These are phyloP conservation scores for Lichtheimia hyalospora DNA, from an alignment of 371 early-diverging fungal species.

Conservation along the genomic window DNA sequence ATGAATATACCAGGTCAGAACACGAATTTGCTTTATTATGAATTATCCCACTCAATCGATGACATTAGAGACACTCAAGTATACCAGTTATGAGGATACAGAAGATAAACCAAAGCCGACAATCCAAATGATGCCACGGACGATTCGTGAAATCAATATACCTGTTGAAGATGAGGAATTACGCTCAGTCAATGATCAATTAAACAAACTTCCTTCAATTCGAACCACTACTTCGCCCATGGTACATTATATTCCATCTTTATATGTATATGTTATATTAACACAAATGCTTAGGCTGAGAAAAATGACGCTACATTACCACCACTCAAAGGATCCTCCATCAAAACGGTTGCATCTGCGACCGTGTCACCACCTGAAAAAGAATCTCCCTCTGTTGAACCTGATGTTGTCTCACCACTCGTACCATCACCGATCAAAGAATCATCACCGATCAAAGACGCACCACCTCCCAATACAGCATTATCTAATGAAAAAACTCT, in stretches of 20 bases:
- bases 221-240: neutral
- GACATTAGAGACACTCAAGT: slow-evolving; percentile 3
- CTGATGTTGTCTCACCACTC: neutral
- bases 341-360: too few relatives aligned
- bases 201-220: slow-evolving; percentile 16
- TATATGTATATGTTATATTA: too few relatives aligned
- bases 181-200: slow-evolving; percentile 25
- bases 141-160: slow-evolving; percentile 22
- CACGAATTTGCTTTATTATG: neutral
- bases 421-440: neutral
- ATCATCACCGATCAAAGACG: neutral
- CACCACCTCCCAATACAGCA: too few relatives aligned
- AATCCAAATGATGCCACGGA: slow-evolving; percentile 2
- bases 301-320: too few relatives aligned
- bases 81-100: slow-evolving; percentile 1
- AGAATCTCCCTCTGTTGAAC: too few relatives aligned
- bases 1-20: slow-evolving; percentile 16
- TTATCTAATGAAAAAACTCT: too few relatives aligned
- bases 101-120: neutral
- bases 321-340: too few relatives aligned
- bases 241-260: neutral
- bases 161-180: slow-evolving; percentile 27
- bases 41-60: neutral
- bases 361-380: too few relatives aligned
- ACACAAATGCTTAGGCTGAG: too few relatives aligned